These are phyloP conservation scores for Calonectria multiphialidica DNA, from an alignment of 2,329 filamentous ascomycete genomes.

Conservation along the genomic window DNA sequence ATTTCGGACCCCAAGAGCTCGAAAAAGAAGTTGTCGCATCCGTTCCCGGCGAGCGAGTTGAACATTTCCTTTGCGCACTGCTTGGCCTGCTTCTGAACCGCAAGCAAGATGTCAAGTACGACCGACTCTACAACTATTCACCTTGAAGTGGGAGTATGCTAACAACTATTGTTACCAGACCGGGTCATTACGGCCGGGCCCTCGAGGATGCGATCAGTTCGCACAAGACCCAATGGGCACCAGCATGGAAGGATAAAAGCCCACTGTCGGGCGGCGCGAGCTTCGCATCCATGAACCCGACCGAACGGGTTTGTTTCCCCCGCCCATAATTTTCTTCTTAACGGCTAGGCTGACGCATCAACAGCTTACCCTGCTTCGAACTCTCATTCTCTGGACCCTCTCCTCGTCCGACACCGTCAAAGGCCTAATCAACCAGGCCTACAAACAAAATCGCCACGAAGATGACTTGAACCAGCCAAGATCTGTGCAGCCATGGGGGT, in stretches of 20 bases:
- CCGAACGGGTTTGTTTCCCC: constrained; percentile 76
- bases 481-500: constrained; percentile 91
- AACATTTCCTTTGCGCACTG: constrained; percentile 90
- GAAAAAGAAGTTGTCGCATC: constrained; percentile 86
- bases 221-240: constrained; percentile 90
- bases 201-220: constrained; percentile 91
- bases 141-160: constrained; percentile 19
- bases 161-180: constrained; percentile 63
- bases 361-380: constrained; percentile 85
- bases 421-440: constrained; percentile 84
- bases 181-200: constrained; percentile 91
- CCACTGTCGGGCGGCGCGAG: constrained; percentile 84
- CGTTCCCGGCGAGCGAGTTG: constrained; percentile 85
- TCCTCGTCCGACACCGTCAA: constrained; percentile 88
- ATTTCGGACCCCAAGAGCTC: constrained; percentile 95
- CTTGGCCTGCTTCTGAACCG: constrained; percentile 91
- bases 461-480: constrained; percentile 85
- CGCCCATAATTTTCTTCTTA: neutral
- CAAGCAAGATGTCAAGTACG: constrained; percentile 99
- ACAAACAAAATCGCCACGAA: constrained; percentile 89
- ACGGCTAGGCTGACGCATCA: constrained; percentile 23
- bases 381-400: constrained; percentile 89
- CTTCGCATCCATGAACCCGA: constrained; percentile 85
- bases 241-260: constrained; percentile 84
- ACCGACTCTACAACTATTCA: constrained; percentile 5